Conservation (phyloP, 2,329 filamentous ascomycete species). For the Aureobasidium sp. region DNA sequence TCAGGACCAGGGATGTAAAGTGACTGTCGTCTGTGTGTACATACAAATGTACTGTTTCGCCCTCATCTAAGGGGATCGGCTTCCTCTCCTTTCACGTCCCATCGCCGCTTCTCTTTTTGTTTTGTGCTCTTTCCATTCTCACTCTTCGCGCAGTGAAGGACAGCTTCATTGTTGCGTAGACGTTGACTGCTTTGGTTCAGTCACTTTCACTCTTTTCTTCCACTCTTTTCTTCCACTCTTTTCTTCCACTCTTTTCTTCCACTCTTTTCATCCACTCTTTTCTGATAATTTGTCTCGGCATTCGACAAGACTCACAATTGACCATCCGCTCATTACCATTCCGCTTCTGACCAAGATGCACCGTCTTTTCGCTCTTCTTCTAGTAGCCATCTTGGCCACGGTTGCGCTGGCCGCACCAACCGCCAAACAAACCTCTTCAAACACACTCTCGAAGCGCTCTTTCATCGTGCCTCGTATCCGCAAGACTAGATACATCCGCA, state of each 20-base stretch:
- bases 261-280: not conserved
- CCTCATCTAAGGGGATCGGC: not conserved
- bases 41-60: conserved; percentile 2
- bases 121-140: not conserved
- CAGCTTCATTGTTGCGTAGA: not conserved
- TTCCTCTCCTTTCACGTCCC: not conserved
- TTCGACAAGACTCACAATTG: not conserved
- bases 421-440: conserved; percentile 20
- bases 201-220: not conserved
- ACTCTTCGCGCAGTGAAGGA: not conserved
- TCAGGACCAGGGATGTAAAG: not conserved
- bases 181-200: conserved; percentile 1
- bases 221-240: conserved; percentile 1
- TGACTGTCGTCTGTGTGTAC: not conserved
- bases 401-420: conserved; percentile 39
- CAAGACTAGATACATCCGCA: conserved; percentile 45
- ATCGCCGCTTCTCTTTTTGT: not conserved
- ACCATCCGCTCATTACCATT: not conserved
- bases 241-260: not conserved
- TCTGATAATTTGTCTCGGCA: not conserved
- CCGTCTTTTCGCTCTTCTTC: not conserved
- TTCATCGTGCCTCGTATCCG: conserved; percentile 53
- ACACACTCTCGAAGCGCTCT: conserved; percentile 41
- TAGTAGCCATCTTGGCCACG: conserved; percentile 28
- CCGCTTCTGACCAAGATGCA: not conserved